Evolutionary conservation across 371 early-diverging fungal species (phyloP), one percentile per base, ranked within the genome.

Genomic region (Rhizopus microsporus): DNA sequence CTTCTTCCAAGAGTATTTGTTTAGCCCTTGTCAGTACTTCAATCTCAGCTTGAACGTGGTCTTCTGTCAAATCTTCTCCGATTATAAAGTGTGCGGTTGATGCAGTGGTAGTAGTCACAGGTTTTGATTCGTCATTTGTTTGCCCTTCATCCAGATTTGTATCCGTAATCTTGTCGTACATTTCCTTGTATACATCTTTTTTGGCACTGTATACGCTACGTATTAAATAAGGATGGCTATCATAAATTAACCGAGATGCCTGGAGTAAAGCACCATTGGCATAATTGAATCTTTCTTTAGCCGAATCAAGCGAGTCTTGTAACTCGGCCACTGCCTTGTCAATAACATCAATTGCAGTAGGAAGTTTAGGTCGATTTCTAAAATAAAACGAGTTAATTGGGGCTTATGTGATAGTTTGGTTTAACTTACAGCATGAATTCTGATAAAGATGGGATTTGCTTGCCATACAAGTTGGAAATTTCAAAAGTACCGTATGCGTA

Each of bases 191-290:
- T 6, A 64, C 40, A 3, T 78, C 75, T 46, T 69, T 70, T 60
- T 75, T 78, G 23, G 59, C 49, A 3, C 33, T 17, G 35, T 75
- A 78, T 5, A 78, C 60, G 31, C 68, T 60, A 17, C 69, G 66
- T 31, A 78, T 65, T 30, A 75, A 51, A 7, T 57, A 54, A 7
- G 78, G 71, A 9, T 69, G 63, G 0, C 39, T 43, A 6, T 57
- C 51, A 37, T 71, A 69, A 31, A 73, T 55, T 4, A 78, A 48
- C 39, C 75, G 56, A 7, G 73, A 62, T 7, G 70, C 60, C 33
- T 78, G 78, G 29, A 78, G 66, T 32, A 75, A 32, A 1, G 67
- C 69, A 12, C 75, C 78, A 50, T 73, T 78, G 13, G 78, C 78
- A 43, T 62, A 52, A 46, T 70, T 59, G 38, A 67, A 75, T 30